phyloP scores from a whole-genome alignment of 345 rosid genomes.

The Ceriops zippeliana region DNA sequence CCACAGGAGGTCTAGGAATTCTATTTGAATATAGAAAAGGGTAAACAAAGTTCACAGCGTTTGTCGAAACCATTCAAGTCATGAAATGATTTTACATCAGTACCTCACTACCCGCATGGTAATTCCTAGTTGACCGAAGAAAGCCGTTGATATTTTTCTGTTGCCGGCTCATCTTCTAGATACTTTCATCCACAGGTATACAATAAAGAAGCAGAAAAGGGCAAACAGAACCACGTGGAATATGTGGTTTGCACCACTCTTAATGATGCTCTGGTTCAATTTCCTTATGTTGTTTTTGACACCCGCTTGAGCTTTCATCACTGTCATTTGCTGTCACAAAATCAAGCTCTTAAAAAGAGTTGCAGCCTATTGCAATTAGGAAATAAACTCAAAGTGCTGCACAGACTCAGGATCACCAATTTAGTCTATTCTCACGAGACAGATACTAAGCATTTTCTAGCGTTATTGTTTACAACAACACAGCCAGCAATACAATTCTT shows the following conservation, averaged over 20 bases:
- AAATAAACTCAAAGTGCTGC: neutral
- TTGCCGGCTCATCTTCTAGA: constrained; percentile 52
- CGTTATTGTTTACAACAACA: too few relatives aligned
- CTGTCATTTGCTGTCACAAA: constrained; percentile 70
- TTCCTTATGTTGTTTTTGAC: constrained; percentile 95
- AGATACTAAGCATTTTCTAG: too few relatives aligned
- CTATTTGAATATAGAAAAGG: neutral
- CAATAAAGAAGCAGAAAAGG: constrained; percentile 58
- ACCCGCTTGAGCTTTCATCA: constrained; percentile 90
- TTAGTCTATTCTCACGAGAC: neutral
- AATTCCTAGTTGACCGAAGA: neutral
- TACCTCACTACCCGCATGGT: neutral
- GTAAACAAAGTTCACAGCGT: neutral
- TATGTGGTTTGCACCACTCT: constrained; percentile 70
- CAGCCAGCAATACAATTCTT: too few relatives aligned
- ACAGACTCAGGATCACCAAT: neutral
- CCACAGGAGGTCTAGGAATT: neutral
- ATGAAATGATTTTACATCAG: neutral
- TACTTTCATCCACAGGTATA: constrained; percentile 79
- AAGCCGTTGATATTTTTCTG: neutral
- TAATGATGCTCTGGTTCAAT: constrained; percentile 72
- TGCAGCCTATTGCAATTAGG: neutral
- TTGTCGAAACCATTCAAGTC: neutral
- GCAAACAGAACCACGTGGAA: constrained; percentile 88
- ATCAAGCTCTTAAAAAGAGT: constrained; percentile 8